Evolutionary conservation across 768 basidiomycete species (phyloP).

Genomic region (Sistotremastrum niveocremeum): DNA sequence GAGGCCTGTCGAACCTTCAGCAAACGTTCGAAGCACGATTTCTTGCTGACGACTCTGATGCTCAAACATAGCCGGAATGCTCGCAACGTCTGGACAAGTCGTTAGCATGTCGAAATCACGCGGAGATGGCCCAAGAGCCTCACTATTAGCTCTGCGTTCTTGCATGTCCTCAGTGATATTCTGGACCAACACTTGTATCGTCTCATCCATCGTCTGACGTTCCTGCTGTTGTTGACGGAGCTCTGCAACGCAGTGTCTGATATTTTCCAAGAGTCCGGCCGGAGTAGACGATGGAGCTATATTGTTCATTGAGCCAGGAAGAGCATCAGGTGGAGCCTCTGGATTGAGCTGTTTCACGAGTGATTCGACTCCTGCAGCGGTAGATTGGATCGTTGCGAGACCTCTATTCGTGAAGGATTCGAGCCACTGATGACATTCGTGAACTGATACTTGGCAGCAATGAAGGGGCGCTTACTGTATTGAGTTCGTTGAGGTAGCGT

Average conservation of each 20-base stretch:
- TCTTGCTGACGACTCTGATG: slow-evolving; percentile 65
- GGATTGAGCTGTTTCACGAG: slow-evolving; percentile 41
- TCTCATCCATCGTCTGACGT: too few relatives aligned
- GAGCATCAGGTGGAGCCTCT: background rate
- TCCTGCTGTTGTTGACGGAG: too few relatives aligned
- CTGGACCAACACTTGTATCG: too few relatives aligned
- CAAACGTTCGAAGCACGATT: slow-evolving; percentile 47
- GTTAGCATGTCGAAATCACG: background rate
- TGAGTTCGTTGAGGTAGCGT: slow-evolving; percentile 68
- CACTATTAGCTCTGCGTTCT: background rate
- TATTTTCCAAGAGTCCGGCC: background rate
- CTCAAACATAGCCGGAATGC: slow-evolving; percentile 39
- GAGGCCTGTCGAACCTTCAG: slow-evolving; percentile 33
- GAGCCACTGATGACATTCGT: slow-evolving; percentile 45
- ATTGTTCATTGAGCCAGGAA: background rate
- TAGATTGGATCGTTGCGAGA: slow-evolving; percentile 53
- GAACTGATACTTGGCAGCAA: background rate
- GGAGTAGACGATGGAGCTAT: background rate
- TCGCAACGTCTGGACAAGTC: background rate
- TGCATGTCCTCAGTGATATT: too few relatives aligned
- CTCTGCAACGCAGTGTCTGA: too few relatives aligned
- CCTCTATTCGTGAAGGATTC: slow-evolving; percentile 70
- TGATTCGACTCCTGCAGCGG: slow-evolving; percentile 46
- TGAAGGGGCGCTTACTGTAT: slow-evolving; percentile 30
- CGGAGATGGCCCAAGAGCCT: background rate